Conservation (phyloP, 352 stramenopile species). For the Aphanomyces stellatus region DNA sequence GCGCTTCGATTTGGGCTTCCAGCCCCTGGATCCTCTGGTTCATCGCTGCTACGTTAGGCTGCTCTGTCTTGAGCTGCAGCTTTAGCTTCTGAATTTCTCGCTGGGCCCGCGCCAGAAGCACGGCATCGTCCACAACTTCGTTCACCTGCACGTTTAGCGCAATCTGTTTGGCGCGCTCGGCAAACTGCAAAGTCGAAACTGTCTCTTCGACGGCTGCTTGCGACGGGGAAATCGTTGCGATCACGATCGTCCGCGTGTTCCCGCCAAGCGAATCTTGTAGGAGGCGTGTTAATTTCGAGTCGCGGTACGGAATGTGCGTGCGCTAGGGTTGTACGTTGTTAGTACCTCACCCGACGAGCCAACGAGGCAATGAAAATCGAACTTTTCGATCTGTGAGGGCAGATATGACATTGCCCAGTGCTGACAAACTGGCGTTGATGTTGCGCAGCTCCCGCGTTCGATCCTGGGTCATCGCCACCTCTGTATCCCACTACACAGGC, state of each 20-base stretch:
- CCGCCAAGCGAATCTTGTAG: slow-evolving; percentile 73
- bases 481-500: slow-evolving; percentile 54
- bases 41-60: slow-evolving; percentile 10
- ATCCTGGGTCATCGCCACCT: slow-evolving; percentile 50
- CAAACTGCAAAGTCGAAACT: slow-evolving; percentile 86
- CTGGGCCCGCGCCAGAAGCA: slow-evolving; percentile 61
- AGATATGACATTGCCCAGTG: slow-evolving; percentile 84
- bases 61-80: slow-evolving; percentile 44
- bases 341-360: no score
- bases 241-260: slow-evolving; percentile 85
- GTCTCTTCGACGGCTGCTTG: slow-evolving; percentile 75
- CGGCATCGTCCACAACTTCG: slow-evolving; percentile 71
- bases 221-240: slow-evolving; percentile 84
- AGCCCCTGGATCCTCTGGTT: slow-evolving; percentile 29
- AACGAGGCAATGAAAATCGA: background rate
- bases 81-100: slow-evolving; percentile 58
- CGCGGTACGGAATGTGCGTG: slow-evolving; percentile 92
- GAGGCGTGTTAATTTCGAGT: slow-evolving; percentile 96
- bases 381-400: slow-evolving; percentile 55
- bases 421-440: slow-evolving; percentile 89
- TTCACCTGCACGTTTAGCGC: slow-evolving; percentile 67
- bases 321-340: no score
- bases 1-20: slow-evolving; percentile 33
- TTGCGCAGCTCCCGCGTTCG: slow-evolving; percentile 83
- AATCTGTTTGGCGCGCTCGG: slow-evolving; percentile 73